Base-by-base conservation (phyloP, 2,329 filamentous ascomycete species). In the Lecanicillium sp. region DNA sequence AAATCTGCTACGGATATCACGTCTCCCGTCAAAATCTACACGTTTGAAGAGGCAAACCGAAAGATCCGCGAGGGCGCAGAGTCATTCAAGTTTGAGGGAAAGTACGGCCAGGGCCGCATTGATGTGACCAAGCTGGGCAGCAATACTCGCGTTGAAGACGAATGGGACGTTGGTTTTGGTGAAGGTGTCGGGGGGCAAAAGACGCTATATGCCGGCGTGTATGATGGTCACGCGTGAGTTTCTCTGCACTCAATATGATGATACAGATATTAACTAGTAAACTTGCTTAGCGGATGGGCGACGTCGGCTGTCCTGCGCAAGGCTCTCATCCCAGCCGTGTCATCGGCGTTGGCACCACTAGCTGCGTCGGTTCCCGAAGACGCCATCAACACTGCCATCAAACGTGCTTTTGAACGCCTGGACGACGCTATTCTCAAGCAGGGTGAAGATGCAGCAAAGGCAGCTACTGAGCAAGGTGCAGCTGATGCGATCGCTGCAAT, bases 361-460 rank as follows among this genome's bases (percentile, higher is more conserved):
- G 44, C 52, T 0, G 15, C 45, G n/a, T 43, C 13, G 12, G 51
- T 47, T 9, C 60, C 71, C 15, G 63, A 67, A 38, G 60, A 69
- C 9, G 61, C 66, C 3, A 64, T 80, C 17, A 68, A 72, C 20
- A 54, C 52, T 11, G 71, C 71, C 4, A 78, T 82, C 59, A 73
- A 71, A 55, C 65, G 68, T 37, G 64, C 69, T 17, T 83, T 82
- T 49, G 58, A 67, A 2, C 63, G 67, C 32, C 65, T 76, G 1
- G 78, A 82, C 49, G 65, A 76, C 35, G 70, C 71, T 44, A 69
- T 82, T 29, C 72, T 67, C 51, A 42, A 45, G 16, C 48, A 42
- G 2, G 66, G 63, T 5, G 49, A 54, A 9, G 46, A 53, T 7
- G 58, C 63, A 4, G 42, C 55, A 16, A 43, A 53, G 4, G 51